Conservation (phyloP, 2,329 filamentous ascomycete genomes). For the Fusarium sp. region DNA sequence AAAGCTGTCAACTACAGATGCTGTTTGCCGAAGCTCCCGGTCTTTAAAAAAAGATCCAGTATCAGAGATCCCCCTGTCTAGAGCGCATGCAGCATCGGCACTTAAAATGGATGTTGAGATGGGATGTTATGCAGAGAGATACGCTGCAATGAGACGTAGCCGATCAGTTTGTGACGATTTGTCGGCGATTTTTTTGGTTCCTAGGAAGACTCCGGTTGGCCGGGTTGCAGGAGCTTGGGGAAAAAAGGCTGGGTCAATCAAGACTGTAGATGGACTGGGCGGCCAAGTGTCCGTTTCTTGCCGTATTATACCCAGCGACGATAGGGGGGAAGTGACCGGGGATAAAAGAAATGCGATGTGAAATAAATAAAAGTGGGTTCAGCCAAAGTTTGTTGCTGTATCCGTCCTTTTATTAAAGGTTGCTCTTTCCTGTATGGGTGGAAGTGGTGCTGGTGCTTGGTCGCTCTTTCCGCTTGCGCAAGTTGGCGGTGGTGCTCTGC, state of each 20-base stretch:
- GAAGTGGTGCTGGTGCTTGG: slow-evolving; percentile 37
- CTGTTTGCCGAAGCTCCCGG: slow-evolving; percentile 34
- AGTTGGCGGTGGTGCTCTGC: slow-evolving; percentile 12
- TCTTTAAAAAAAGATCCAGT: slow-evolving; percentile 23
- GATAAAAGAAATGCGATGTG: slow-evolving; percentile 11
- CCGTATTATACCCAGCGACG: slow-evolving; percentile 24
- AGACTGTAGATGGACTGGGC: slow-evolving; percentile 29
- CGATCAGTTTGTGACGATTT: slow-evolving; percentile 29
- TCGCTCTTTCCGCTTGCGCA: slow-evolving; percentile 40
- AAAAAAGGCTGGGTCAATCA: slow-evolving; percentile 17
- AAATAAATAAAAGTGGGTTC: slow-evolving; percentile 34
- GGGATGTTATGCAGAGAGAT: slow-evolving; percentile 36
- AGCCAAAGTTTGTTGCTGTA: slow-evolving; percentile 21
- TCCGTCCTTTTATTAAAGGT: slow-evolving; percentile 7
- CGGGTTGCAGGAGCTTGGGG: slow-evolving; percentile 35
- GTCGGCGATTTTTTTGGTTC: slow-evolving; percentile 30
- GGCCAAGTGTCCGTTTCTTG: slow-evolving; percentile 21
- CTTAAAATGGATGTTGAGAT: slow-evolving; percentile 35
- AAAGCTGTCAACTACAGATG: slow-evolving; percentile 26
- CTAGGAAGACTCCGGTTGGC: slow-evolving; percentile 40
- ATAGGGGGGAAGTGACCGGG: slow-evolving; percentile 16
- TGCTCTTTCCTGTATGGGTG: slow-evolving; percentile 33
- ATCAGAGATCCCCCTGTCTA: slow-evolving; percentile 36
- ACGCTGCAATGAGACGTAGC: slow-evolving; percentile 37
- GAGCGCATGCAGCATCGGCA: slow-evolving; percentile 41